Conservation (phyloP, 106 monocot genomes). For the Ottelia alismoides region DNA sequence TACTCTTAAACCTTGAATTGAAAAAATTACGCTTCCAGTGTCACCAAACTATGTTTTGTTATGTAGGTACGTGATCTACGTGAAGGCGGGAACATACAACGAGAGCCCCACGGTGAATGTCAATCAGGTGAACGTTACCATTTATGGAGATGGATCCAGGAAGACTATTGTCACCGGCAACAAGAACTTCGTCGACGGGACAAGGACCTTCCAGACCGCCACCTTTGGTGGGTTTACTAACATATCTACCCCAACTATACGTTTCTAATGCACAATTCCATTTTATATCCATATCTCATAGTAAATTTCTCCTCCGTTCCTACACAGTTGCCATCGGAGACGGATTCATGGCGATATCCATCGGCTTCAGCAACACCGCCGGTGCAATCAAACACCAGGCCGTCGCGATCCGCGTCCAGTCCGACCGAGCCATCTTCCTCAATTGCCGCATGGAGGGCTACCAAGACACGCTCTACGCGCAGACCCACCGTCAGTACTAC, state of each 20-base stretch:
- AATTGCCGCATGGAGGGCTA: conserved; percentile 17
- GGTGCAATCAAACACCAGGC: conserved; percentile 14
- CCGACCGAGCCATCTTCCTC: conserved; percentile 15
- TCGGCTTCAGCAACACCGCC: conserved; percentile 18
- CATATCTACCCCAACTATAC: not conserved
- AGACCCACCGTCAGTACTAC: conserved; percentile 58
- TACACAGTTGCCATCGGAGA: conserved; percentile 8
- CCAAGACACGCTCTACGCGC: conserved; percentile 19
- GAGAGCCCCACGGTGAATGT: conserved; percentile 36
- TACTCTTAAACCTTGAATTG: too few relatives aligned
- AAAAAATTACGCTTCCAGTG: too few relatives aligned
- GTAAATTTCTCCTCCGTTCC: too few relatives aligned
- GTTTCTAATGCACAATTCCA: conserved; percentile 13
- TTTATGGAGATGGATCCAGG: conserved; percentile 54
- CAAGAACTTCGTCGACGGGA: conserved; percentile 45
- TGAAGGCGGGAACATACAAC: conserved; percentile 56
- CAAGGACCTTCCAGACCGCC: conserved; percentile 44
- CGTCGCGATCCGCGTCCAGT: conserved; percentile 11
- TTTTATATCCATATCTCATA: conserved; percentile 36
- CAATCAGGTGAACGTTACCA: conserved; percentile 27
- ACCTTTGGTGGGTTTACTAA: conserved; percentile 34
- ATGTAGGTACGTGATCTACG: conserved; percentile 59
- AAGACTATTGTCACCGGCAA: conserved; percentile 50
- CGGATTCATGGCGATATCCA: conserved; percentile 7
- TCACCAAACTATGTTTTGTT: too few relatives aligned